phyloP scores from a whole-genome alignment of 805 yeast species.

The Hanseniaspora guilliermondii region DNA sequence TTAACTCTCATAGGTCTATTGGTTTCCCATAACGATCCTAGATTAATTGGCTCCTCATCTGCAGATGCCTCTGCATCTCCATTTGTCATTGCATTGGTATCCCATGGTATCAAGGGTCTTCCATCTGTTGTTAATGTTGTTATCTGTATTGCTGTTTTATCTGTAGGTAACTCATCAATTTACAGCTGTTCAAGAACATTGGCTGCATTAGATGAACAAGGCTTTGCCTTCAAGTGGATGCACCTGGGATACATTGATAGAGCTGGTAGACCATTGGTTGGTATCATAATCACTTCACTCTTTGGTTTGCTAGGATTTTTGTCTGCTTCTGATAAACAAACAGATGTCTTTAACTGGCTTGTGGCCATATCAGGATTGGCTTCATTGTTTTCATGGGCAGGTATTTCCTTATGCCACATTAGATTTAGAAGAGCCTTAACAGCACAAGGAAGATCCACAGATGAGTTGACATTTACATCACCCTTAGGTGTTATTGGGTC shows the following conservation, averaged over 20 bases:
- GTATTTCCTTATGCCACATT: constrained; percentile 47
- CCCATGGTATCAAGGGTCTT: constrained; percentile 51
- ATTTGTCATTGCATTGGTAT: constrained; percentile 57
- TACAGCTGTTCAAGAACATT: constrained; percentile 58
- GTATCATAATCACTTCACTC: constrained; percentile 37
- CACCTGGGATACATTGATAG: constrained; percentile 50
- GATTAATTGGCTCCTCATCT: constrained; percentile 37
- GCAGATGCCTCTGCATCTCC: constrained; percentile 62
- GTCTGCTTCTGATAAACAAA: constrained; percentile 41
- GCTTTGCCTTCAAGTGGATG: constrained; percentile 40
- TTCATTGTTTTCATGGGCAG: constrained; percentile 51
- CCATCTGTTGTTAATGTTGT: constrained; percentile 60
- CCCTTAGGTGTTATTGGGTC: constrained; percentile 63
- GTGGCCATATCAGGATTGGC: constrained; percentile 53
- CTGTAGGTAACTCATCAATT: constrained; percentile 65
- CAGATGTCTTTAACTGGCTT: constrained; percentile 51
- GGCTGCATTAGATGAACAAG: constrained; percentile 50
- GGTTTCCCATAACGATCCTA: constrained; percentile 35
- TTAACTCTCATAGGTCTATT: constrained; percentile 35
- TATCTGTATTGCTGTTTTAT: constrained; percentile 50
- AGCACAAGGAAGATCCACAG: constrained; percentile 53
- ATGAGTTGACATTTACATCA: constrained; percentile 55
- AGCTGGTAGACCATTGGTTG: constrained; percentile 54
- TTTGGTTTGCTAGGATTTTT: constrained; percentile 50
- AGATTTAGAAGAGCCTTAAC: constrained; percentile 53